Conservation (phyloP, 2,329 filamentous ascomycete species). For the Colletotrichum tanaceti region DNA sequence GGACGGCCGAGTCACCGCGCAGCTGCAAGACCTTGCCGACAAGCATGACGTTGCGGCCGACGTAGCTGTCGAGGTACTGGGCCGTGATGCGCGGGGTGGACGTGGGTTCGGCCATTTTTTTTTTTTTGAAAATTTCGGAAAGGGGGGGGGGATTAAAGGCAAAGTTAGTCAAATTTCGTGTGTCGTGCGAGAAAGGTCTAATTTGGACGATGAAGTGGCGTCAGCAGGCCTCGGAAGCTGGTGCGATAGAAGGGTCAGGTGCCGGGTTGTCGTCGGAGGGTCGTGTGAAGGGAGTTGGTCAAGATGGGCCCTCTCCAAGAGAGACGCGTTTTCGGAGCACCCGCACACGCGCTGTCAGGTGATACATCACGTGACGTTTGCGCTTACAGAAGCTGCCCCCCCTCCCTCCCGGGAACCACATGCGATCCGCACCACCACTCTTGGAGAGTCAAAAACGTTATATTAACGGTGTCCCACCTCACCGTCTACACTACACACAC, state of each 20-base stretch:
- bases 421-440: constrained; percentile 12
- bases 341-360: constrained; percentile 36
- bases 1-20: constrained; percentile 80
- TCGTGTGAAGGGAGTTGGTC: constrained; percentile 14
- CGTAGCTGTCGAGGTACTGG: constrained; percentile 80
- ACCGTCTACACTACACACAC: constrained; percentile 2
- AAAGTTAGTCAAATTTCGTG: neutral
- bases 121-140: no score
- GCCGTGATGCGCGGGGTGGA: constrained; percentile 85
- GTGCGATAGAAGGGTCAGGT: neutral
- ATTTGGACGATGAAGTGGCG: neutral
- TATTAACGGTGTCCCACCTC: constrained; percentile 25
- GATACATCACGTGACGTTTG: neutral
- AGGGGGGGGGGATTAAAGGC: neutral
- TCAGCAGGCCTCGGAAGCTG: neutral
- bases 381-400: neutral
- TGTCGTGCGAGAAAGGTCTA: neutral
- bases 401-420: no score
- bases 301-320: neutral
- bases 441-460: constrained; percentile 34
- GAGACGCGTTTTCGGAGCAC: constrained; percentile 15
- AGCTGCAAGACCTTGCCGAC: constrained; percentile 87
- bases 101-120: constrained; percentile 73
- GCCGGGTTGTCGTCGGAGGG: constrained; percentile 2
- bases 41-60: constrained; percentile 80